A percentile compares a stretch with the other conserved stretches of the same genome.
These are phyloP conservation scores for Mycena capillaripes DNA, from an alignment of 768 basidiomycete species.

Conservation along the genomic window DNA sequence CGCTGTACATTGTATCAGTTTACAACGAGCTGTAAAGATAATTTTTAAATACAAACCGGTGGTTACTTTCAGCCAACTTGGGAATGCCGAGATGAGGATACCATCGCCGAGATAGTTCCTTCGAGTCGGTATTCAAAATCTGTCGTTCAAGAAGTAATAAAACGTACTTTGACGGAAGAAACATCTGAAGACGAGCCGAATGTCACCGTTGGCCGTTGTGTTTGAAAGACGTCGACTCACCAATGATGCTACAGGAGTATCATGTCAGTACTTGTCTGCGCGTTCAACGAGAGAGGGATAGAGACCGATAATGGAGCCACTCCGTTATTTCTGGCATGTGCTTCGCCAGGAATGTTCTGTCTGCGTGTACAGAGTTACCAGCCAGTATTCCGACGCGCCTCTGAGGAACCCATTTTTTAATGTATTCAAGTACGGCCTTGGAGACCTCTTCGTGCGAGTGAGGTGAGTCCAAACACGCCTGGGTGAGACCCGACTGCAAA, in stretches of 20 bases:
- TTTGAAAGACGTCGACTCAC: constrained; percentile 21
- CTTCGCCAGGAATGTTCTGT: constrained; percentile 77
- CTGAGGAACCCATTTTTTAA: constrained; percentile 88
- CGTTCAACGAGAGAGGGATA: constrained; percentile 16
- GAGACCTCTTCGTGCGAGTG: constrained; percentile 73
- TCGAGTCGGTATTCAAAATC: not conserved
- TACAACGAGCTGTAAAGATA: not conserved
- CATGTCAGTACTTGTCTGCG: not conserved
- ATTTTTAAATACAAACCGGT: constrained; percentile 65
- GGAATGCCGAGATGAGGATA: constrained; percentile 60
- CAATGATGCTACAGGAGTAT: constrained; percentile 35
- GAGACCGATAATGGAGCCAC: constrained; percentile 85
- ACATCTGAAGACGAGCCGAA: constrained; percentile 71
- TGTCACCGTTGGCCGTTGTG: not conserved
- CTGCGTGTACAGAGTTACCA: constrained; percentile 90
- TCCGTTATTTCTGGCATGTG: constrained; percentile 88
- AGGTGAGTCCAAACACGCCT: constrained; percentile 82
- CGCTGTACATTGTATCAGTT: constrained; percentile 59
- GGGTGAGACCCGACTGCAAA: constrained; percentile 83
- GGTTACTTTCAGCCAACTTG: constrained; percentile 55
- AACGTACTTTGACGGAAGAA: constrained; percentile 81
- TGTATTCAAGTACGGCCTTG: constrained; percentile 76
- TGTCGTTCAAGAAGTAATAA: not conserved
- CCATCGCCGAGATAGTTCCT: constrained; percentile 87
- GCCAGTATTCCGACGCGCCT: constrained; percentile 78